phyloP scores from a whole-genome alignment of 2,329 filamentous ascomycete genomes.

The Penicillium psychrosexuale region DNA sequence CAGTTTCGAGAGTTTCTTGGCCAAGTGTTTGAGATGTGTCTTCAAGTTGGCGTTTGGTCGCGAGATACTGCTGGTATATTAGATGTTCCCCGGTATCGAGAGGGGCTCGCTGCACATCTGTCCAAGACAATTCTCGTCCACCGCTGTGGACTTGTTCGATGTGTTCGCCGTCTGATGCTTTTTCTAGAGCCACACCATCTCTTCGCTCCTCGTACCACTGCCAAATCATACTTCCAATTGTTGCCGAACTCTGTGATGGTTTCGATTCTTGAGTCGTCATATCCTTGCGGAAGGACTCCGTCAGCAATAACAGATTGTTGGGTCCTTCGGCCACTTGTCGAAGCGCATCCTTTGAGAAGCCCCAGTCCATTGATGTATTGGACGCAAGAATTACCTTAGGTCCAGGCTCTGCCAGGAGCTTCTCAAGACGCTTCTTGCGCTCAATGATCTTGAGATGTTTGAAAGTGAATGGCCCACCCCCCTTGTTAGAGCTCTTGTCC shows the following conservation, averaged over 20 bases:
- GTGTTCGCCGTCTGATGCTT: conserved; percentile 53
- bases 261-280: conserved; percentile 21
- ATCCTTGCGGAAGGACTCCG: conserved; percentile 57
- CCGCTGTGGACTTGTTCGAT: conserved; percentile 66
- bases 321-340: conserved; percentile 70
- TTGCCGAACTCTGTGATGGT: conserved; percentile 45
- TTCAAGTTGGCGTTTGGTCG: conserved; percentile 81
- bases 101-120: conserved; percentile 60
- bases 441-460: conserved; percentile 80
- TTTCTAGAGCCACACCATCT: conserved; percentile 61
- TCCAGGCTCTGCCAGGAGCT: conserved; percentile 55
- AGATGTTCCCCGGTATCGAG: conserved; percentile 73
- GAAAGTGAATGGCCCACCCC: conserved; percentile 80
- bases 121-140: conserved; percentile 60
- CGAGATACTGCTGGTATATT: conserved; percentile 88
- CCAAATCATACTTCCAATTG: conserved; percentile 74
- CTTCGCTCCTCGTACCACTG: conserved; percentile 70
- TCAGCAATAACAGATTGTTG: conserved; percentile 81
- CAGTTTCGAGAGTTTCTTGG: conserved; percentile 67
- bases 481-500: conserved; percentile 42
- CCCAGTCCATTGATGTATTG: conserved; percentile 89
- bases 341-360: conserved; percentile 80
- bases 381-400: conserved; percentile 82
- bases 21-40: conserved; percentile 71
- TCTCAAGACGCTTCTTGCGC: conserved; percentile 73